Percentiles rank a stretch among this genome's conserved stretches.
These are phyloP conservation scores for Penicillium cataractarum DNA, from an alignment of 495 filamentous ascomycete genomes.

Conservation along the genomic window DNA sequence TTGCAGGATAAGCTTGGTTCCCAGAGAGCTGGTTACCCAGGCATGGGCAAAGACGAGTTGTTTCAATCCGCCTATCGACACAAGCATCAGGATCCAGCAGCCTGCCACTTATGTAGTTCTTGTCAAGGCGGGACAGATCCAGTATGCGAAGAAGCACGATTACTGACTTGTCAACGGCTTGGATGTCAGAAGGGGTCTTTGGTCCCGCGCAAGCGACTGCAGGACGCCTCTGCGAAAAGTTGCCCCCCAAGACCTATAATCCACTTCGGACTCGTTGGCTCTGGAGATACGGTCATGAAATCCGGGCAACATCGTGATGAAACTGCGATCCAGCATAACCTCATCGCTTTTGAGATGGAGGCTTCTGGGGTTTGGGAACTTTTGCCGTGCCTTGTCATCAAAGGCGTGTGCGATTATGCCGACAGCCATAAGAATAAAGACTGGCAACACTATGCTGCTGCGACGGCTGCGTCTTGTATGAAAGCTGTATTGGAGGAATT, in stretches of 20 bases:
- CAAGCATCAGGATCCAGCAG: background rate
- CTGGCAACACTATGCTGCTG: constrained; percentile 2
- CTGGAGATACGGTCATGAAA: constrained; percentile 4
- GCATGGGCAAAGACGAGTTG: background rate
- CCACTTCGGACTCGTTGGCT: background rate
- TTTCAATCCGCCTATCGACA: background rate
- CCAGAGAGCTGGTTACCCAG: background rate
- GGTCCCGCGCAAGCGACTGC: background rate
- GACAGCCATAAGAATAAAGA: background rate
- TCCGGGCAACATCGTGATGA: background rate
- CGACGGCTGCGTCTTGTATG: constrained; percentile 1
- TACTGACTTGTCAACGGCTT: background rate
- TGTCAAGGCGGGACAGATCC: background rate
- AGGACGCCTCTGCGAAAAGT: background rate
- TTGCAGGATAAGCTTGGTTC: background rate
- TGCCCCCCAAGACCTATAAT: background rate
- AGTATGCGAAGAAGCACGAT: background rate
- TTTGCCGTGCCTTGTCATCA: constrained; percentile 1
- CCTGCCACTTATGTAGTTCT: background rate
- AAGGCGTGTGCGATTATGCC: constrained; percentile 4
- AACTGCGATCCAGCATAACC: background rate
- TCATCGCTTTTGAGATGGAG: constrained; percentile 1
- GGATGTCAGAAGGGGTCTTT: background rate
- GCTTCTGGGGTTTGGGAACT: background rate
- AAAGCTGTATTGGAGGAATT: constrained; percentile 2